Evolutionary conservation across 1,139 yeast species (phyloP), one percentile per base, ranked within the genome.

Genomic region (Kodamaea ohmeri): DNA sequence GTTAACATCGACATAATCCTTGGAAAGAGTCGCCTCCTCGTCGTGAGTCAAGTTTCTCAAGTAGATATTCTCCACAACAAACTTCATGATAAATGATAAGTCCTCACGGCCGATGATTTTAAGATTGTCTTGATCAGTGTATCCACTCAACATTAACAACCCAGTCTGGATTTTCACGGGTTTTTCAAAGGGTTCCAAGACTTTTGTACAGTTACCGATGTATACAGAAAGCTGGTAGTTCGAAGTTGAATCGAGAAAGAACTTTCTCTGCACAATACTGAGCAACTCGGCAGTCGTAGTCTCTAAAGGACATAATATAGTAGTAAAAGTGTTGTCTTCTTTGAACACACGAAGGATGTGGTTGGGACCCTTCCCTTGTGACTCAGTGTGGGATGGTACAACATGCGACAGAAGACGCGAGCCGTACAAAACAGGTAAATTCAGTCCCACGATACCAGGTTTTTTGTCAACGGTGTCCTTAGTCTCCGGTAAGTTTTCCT

Each of bases 31-130:
- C 12, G 76, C 74, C 50, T 85, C 92, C 53, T 83, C 87, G 35
- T 77, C 80, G 14, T 76, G 78, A 9, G 84, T 73, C 41, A 86
- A 71, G 43, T 81, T 83, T 38, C 89, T 75, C 36, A 88, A 71
- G 22, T 80, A 78, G 33, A 83, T 80, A 36, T 79, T 82, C 51
- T 83, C 88, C 40, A 89, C 79, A 29, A 83, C 82, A 58, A 92
- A 88, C 48, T 90, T 87, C 59, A 94, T 87, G 31, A 94, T 68
- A 54, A 82, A 89, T 35, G 94, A 83, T 44, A 92, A 65, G 60
- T 92, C 98, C 42, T 87, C 95, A 42, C 96, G 73, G 22, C 96
- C 97, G 39, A 89, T 73, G 37, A 82, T 85, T 42, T 80, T 80
- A 37, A 90, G 65, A 36, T 82, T 79, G 56, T 90, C 97, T 13